phyloP scores from a whole-genome alignment of 2,329 filamentous ascomycete genomes.

The Plenodomus tracheiphilus region DNA sequence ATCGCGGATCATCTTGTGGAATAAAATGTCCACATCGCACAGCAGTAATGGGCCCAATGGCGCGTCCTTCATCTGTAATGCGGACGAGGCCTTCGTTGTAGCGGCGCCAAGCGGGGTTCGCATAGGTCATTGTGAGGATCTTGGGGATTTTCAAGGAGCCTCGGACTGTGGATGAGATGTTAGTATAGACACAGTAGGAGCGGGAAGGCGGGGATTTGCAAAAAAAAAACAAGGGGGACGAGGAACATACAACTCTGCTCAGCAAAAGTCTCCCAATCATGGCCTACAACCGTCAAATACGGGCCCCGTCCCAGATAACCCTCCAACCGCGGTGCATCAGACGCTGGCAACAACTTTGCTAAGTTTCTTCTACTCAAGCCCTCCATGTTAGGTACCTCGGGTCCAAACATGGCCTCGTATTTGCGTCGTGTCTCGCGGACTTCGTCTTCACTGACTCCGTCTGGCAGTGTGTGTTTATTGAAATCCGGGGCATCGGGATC shows the following conservation, averaged over 20 bases:
- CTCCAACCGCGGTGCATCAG: conserved; percentile 48
- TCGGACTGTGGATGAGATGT: conserved; percentile 15
- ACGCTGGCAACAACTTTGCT: conserved; percentile 48
- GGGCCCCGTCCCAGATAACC: conserved; percentile 44
- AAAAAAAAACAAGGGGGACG: background rate
- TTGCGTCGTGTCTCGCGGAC: conserved; percentile 42
- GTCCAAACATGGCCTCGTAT: conserved; percentile 52
- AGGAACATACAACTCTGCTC: conserved; percentile 46
- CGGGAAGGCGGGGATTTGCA: background rate
- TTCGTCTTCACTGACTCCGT: conserved; percentile 41
- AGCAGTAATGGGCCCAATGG: conserved; percentile 53
- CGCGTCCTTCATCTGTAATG: conserved; percentile 48
- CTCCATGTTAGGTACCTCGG: conserved; percentile 55
- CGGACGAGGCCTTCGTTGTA: conserved; percentile 58
- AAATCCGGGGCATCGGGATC: conserved; percentile 57
- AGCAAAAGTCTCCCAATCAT: conserved; percentile 58
- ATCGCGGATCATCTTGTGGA: conserved; percentile 56
- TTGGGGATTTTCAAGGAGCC: conserved; percentile 38
- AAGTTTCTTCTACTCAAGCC: conserved; percentile 55
- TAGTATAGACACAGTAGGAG: conserved; percentile 1
- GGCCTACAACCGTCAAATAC: conserved; percentile 56
- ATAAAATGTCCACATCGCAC: conserved; percentile 59
- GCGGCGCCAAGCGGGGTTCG: conserved; percentile 57
- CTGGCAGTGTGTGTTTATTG: conserved; percentile 46
- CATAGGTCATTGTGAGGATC: conserved; percentile 53